A percentile compares a stretch with the other conserved stretches of the same genome.
Evolutionary conservation across 495 filamentous ascomycete genomes (phyloP).

Genomic region (Apodospora peruviana): DNA sequence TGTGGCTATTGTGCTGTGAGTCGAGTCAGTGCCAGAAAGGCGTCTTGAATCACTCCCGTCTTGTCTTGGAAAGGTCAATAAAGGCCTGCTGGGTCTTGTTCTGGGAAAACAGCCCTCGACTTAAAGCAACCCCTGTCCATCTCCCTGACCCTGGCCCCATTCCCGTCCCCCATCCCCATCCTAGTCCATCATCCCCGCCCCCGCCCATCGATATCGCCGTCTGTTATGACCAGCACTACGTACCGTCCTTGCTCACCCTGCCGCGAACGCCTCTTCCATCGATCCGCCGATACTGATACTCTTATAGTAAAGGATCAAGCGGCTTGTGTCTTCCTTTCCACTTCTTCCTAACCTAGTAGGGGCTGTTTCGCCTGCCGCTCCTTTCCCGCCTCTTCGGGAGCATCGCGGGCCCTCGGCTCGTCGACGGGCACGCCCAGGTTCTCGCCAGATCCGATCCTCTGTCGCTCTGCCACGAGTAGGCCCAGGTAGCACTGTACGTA

Average conservation of each 20-base stretch:
- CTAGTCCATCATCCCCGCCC: no score
- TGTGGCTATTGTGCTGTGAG: no score
- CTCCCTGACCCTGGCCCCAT: no score
- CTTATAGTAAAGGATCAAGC: conserved; percentile 14
- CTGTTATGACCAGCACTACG: neutral
- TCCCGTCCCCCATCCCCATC: no score
- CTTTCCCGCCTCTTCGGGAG: neutral
- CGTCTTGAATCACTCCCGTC: no score
- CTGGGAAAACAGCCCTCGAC: no score
- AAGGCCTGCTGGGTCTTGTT: no score
- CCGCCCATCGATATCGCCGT: conserved; percentile 7
- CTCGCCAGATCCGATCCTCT: neutral
- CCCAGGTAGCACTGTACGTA: neutral
- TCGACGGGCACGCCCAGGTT: conserved; percentile 7
- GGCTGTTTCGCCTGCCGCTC: conserved; percentile 8
- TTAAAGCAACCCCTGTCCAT: no score
- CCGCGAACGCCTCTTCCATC: conserved; percentile 4
- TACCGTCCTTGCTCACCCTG: neutral
- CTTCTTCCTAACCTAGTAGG: conserved; percentile 11
- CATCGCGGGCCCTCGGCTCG: neutral
- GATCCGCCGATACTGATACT: conserved; percentile 10
- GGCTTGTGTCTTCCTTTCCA: conserved; percentile 1
- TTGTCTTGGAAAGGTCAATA: no score
- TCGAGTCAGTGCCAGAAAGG: no score
- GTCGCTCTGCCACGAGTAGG: neutral